A percentile compares a stretch with the other conserved stretches of the same genome.
These are phyloP conservation scores for Mortierella sp. DNA, from an alignment of 371 early-diverging fungal species.

Conservation along the genomic window DNA sequence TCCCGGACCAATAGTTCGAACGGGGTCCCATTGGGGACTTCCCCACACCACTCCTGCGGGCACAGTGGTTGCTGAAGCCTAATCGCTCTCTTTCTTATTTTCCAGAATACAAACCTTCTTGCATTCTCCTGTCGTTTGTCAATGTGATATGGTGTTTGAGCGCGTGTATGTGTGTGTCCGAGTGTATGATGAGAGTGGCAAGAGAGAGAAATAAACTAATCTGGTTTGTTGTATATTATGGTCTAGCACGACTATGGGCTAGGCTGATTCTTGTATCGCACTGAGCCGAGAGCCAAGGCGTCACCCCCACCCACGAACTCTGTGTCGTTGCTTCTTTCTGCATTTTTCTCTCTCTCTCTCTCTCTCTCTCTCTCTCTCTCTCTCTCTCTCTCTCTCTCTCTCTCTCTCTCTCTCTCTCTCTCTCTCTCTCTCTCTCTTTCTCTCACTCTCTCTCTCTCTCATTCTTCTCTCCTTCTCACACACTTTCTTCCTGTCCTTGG, in stretches of 20 bases:
- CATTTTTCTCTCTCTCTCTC: neutral
- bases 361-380: conserved; percentile 1
- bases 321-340: neutral
- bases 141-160: too few species aligned
- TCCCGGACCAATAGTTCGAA: too few species aligned
- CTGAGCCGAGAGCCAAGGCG: neutral
- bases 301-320: neutral
- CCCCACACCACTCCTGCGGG: too few species aligned
- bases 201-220: neutral
- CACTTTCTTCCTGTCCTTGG: neutral
- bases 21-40: too few species aligned
- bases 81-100: too few species aligned
- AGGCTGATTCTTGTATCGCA: neutral
- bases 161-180: neutral
- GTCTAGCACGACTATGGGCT: neutral
- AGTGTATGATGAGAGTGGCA: neutral
- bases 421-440: neutral
- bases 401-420: conserved; percentile 3
- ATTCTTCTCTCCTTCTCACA: neutral
- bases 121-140: too few species aligned
- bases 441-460: neutral
- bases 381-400: conserved; percentile 2
- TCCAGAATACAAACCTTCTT: too few species aligned
- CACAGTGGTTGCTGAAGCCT: too few species aligned
- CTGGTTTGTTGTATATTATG: neutral